Evolutionary conservation across 1,284 basidiomycete species (phyloP), one percentile per base, ranked within the genome.

Genomic region (Austropuccinia psidii): DNA sequence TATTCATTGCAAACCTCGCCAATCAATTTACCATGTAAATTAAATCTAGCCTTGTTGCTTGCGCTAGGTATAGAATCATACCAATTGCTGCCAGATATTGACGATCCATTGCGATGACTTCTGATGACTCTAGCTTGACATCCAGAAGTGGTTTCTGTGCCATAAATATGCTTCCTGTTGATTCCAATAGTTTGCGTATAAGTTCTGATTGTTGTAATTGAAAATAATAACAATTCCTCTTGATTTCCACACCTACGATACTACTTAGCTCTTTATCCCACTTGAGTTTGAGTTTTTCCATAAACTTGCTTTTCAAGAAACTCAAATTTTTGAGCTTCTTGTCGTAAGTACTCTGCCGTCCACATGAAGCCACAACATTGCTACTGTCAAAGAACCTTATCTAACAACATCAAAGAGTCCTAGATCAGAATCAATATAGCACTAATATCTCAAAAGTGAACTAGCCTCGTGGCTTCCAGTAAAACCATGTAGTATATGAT

Each of bases 41-140:
- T 4, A 69, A 31, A 58, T 69, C 66, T 2, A 52, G 66, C 21
- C 66, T 11, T 39, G 66, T 69, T n/a, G 37, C 50, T 7, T 57
- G 29, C 1, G 55, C 37, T 4, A 60, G 7, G 31, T 70, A 70
- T 17, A 5, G 58, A 15, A 33, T 8, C 13, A 33, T 21, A 5
- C 66, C 66, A 29, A 69, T 58, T 24, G 4, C 24, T 45, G 24
- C 24, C 5, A 45, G 29, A 13, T 33, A 5, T 2, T 29, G 24
- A 9, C 8, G 19, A n/a, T n/a, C n/a, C n/a, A n/a, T n/a, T n/a
- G n/a, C n/a, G n/a, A n/a, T n/a, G n/a, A n/a, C n/a, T n/a, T n/a
- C n/a, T n/a, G n/a, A n/a, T n/a, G n/a, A n/a, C n/a, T n/a, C n/a
- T n/a, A n/a, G n/a, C n/a, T n/a, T n/a, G n/a, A n/a, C n/a, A n/a